Percentiles rank a stretch among this genome's conserved stretches.
Evolutionary conservation across 495 filamentous ascomycete genomes (phyloP).

Genomic region (Tuber indicum): DNA sequence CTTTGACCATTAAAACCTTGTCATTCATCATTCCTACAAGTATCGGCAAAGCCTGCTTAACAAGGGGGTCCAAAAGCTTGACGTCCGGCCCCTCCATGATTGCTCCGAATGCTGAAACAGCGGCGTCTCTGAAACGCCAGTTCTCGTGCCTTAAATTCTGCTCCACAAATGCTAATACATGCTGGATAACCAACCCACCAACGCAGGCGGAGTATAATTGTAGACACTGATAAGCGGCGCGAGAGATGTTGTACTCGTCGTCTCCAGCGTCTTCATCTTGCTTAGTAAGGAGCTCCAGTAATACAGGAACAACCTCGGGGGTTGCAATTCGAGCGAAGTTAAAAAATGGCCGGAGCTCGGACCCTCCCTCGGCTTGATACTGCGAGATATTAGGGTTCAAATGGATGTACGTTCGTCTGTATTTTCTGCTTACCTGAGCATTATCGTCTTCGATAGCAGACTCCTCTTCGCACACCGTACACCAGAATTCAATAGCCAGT

Average conservation of each 20-base stretch:
- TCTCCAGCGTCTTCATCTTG: slow-evolving; percentile 96
- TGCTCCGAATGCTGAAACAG: slow-evolving; percentile 94
- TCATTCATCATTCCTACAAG: slow-evolving; percentile 97
- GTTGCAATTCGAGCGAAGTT: slow-evolving; percentile 87
- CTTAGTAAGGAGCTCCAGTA: slow-evolving; percentile 80
- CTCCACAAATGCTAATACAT: slow-evolving; percentile 85
- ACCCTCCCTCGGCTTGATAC: slow-evolving; percentile 59
- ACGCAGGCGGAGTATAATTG: slow-evolving; percentile 93
- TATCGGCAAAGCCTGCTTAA: slow-evolving; percentile 87
- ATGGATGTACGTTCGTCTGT: neutral
- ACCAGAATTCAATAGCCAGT: slow-evolving; percentile 98
- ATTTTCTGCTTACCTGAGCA: slow-evolving; percentile 56
- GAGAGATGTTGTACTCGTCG: slow-evolving; percentile 93
- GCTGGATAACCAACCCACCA: slow-evolving; percentile 66
- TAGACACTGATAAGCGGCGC: slow-evolving; percentile 92
- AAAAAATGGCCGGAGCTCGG: slow-evolving; percentile 79
- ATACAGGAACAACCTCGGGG: slow-evolving; percentile 83
- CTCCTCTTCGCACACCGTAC: slow-evolving; percentile 97
- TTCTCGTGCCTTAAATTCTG: slow-evolving; percentile 79
- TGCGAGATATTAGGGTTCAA: slow-evolving; percentile 12
- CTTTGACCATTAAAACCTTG: slow-evolving; percentile 75
- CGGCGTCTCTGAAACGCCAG: slow-evolving; percentile 89
- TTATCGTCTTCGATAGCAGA: slow-evolving; percentile 97
- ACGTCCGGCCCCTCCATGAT: slow-evolving; percentile 98
- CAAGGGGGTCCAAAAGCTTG: slow-evolving; percentile 75